Percentiles rank a stretch among this genome's conserved stretches.
These are phyloP conservation scores for Aspergillus sp. DNA, from an alignment of 2,329 filamentous ascomycete species.

Conservation along the genomic window DNA sequence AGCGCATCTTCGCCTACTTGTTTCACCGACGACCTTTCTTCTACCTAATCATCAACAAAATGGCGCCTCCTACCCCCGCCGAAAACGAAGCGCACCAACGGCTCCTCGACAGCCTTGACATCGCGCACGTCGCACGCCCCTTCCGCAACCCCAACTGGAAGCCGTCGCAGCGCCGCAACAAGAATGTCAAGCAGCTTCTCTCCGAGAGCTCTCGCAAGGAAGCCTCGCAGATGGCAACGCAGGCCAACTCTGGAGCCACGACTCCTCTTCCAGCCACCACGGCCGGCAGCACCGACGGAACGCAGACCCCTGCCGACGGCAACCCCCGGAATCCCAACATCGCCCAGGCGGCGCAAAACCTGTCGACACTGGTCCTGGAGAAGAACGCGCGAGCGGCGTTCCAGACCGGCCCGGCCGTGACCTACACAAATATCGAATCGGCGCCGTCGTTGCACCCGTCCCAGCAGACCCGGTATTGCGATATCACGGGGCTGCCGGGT, in stretches of 20 bases:
- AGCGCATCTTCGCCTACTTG: neutral
- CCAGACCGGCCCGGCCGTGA: conserved; percentile 67
- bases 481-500: conserved; percentile 88
- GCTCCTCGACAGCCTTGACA: conserved; percentile 88
- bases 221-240: conserved; percentile 81
- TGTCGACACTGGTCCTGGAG: conserved; percentile 85
- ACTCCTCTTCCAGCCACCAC: conserved; percentile 57
- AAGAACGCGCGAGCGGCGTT: conserved; percentile 59
- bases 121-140: conserved; percentile 78
- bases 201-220: conserved; percentile 85
- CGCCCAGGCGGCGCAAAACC: conserved; percentile 81
- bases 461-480: conserved; percentile 87
- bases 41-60: conserved; percentile 33
- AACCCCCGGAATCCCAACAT: conserved; percentile 61
- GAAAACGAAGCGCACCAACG: conserved; percentile 81
- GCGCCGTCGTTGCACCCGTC: conserved; percentile 79
- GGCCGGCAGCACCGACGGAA: conserved; percentile 40
- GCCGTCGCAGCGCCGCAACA: conserved; percentile 92
- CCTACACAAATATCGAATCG: conserved; percentile 95
- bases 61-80: conserved; percentile 63
- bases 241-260: conserved; percentile 75
- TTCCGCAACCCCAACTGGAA: conserved; percentile 92
- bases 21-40: conserved; percentile 6
- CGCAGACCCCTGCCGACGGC: conserved; percentile 47
- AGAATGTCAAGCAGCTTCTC: conserved; percentile 96